Evolutionary conservation across 352 stramenopile genomes (phyloP).

Genomic region (Phytophthora foliorum): DNA sequence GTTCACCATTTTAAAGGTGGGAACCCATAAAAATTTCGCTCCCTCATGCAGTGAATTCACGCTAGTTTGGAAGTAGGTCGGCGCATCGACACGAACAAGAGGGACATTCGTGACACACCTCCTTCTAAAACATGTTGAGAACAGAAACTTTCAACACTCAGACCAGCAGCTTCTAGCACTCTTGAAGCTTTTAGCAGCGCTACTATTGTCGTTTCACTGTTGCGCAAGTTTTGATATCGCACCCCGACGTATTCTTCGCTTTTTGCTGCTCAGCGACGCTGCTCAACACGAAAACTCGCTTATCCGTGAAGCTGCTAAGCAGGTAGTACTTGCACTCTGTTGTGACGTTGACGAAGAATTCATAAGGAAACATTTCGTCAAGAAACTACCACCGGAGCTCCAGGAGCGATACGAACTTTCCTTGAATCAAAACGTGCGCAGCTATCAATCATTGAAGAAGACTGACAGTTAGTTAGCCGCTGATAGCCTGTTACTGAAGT

Average conservation of each 20-base stretch:
- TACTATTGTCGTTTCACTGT: constrained; percentile 57
- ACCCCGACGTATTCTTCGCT: constrained; percentile 45
- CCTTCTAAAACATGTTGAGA: constrained; percentile 40
- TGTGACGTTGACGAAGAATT: constrained; percentile 45
- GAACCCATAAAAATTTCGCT: background rate
- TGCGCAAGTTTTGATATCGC: constrained; percentile 61
- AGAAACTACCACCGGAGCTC: constrained; percentile 16
- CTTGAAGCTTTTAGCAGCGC: constrained; percentile 51
- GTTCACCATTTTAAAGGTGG: constrained; percentile 30
- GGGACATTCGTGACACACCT: constrained; percentile 56
- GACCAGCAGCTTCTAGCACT: constrained; percentile 47
- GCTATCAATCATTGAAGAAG: background rate
- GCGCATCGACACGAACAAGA: constrained; percentile 41
- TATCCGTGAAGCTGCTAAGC: constrained; percentile 46
- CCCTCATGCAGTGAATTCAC: background rate
- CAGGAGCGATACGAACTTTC: constrained; percentile 18
- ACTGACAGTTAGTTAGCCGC: background rate
- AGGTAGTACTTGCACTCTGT: constrained; percentile 49
- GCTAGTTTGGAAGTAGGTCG: constrained; percentile 26
- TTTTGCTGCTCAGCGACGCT: constrained; percentile 40
- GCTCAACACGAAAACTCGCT: constrained; percentile 52
- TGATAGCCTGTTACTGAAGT: constrained; percentile 26
- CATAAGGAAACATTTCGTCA: constrained; percentile 29
- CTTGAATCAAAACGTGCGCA: constrained; percentile 4
- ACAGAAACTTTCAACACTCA: constrained; percentile 15